These are phyloP conservation scores for Pseudoperonospora humuli DNA, from an alignment of 352 stramenopile species.

Conservation along the genomic window DNA sequence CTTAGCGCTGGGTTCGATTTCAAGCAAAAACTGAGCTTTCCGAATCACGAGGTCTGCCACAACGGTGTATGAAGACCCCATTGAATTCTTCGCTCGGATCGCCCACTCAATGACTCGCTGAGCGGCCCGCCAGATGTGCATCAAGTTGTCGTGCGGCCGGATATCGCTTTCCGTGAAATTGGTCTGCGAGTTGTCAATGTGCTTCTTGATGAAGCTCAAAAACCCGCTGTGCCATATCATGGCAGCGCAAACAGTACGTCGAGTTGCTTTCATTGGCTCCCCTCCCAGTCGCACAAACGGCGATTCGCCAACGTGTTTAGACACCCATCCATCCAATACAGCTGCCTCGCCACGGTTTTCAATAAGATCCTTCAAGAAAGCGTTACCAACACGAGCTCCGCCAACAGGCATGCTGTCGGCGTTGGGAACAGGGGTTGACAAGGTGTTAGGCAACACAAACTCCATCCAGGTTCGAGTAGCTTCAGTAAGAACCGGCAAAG, in stretches of 20 bases:
- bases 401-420: conserved; percentile 11
- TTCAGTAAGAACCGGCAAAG: conserved; percentile 34
- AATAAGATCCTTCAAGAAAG: conserved; percentile 68
- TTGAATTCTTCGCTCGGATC: conserved; percentile 84
- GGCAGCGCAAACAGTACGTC: conserved; percentile 71
- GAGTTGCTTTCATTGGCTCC: conserved; percentile 82
- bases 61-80: conserved; percentile 75
- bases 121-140: conserved; percentile 85
- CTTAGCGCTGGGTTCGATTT: conserved; percentile 69
- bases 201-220: conserved; percentile 46
- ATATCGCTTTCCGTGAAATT: conserved; percentile 52
- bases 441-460: conserved; percentile 52
- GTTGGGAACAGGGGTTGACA: conserved; percentile 23
- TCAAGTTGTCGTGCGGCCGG: conserved; percentile 81
- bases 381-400: conserved; percentile 16
- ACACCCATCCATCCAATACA: conserved; percentile 68
- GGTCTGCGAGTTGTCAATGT: conserved; percentile 39
- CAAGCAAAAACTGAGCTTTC: conserved; percentile 80
- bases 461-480: conserved; percentile 48
- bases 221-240: conserved; percentile 88
- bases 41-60: conserved; percentile 73
- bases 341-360: conserved; percentile 46
- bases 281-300: conserved; percentile 71
- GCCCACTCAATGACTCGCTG: conserved; percentile 86
- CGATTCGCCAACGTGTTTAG: conserved; percentile 76